phyloP scores from a whole-genome alignment of 2,329 filamentous ascomycete species.

The Fusarium irregulare region DNA sequence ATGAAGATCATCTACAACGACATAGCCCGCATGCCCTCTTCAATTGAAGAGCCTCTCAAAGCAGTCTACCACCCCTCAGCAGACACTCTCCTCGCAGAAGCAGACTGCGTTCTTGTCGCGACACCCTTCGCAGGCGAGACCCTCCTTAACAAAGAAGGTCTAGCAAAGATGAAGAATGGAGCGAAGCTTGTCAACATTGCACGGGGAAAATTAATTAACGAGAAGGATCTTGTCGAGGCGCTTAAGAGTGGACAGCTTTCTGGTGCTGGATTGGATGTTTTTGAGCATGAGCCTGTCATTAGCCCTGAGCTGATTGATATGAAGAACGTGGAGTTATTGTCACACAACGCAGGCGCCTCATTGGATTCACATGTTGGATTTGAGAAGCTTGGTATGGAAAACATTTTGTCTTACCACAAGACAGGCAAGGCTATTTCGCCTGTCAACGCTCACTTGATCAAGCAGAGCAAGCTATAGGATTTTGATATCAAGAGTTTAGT shows the following conservation, averaged over 20 bases:
- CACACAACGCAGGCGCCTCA: slow-evolving; percentile 44
- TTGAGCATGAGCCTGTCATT: slow-evolving; percentile 72
- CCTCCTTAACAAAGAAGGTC: slow-evolving; percentile 61
- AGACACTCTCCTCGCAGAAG: slow-evolving; percentile 41
- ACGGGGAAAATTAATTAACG: slow-evolving; percentile 77
- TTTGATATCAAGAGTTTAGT: background rate
- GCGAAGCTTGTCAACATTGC: slow-evolving; percentile 78
- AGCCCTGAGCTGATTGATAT: slow-evolving; percentile 43
- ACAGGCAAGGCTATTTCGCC: slow-evolving; percentile 43
- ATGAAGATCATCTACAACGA: slow-evolving; percentile 48
- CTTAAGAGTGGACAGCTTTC: slow-evolving; percentile 71
- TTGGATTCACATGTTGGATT: slow-evolving; percentile 44
- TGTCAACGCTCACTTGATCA: slow-evolving; percentile 44
- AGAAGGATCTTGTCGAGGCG: slow-evolving; percentile 74
- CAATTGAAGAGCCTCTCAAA: slow-evolving; percentile 24
- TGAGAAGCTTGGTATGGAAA: slow-evolving; percentile 44
- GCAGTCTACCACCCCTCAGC: slow-evolving; percentile 39
- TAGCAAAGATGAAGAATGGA: slow-evolving; percentile 76
- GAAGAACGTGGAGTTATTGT: slow-evolving; percentile 45
- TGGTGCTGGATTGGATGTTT: slow-evolving; percentile 76
- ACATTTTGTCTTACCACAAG: slow-evolving; percentile 39
- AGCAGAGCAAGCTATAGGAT: slow-evolving; percentile 40
- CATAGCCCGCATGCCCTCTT: slow-evolving; percentile 33
- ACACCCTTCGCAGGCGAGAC: slow-evolving; percentile 43
- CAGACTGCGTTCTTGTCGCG: slow-evolving; percentile 43